Evolutionary conservation across 2,329 filamentous ascomycete species (phyloP).

Genomic region (Calonectria pseudoreteaudii): DNA sequence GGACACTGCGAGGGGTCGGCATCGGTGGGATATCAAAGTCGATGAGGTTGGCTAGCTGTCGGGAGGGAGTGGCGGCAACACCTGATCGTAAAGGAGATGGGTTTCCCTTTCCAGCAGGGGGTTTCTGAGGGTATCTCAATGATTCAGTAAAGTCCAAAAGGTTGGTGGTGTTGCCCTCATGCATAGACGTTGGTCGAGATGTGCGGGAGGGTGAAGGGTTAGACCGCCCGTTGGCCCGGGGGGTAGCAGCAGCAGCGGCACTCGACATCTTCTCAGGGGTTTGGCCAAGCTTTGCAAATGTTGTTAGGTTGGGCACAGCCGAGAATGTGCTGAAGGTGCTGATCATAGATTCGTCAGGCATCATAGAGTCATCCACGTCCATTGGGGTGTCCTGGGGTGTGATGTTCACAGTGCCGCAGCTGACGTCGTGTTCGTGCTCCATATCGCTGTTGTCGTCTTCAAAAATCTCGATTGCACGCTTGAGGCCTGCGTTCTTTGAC

Average conservation of each 20-base stretch:
- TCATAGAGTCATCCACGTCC: slow-evolving; percentile 53
- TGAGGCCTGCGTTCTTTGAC: slow-evolving; percentile 66
- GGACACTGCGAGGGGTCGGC: slow-evolving; percentile 91
- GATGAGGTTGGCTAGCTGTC: slow-evolving; percentile 75
- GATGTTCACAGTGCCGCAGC: slow-evolving; percentile 42
- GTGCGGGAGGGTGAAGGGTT: slow-evolving; percentile 51
- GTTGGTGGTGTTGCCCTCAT: slow-evolving; percentile 75
- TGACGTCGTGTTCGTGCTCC: slow-evolving; percentile 44
- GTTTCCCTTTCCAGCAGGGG: slow-evolving; percentile 57
- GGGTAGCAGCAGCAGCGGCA: slow-evolving; percentile 52
- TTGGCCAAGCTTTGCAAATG: slow-evolving; percentile 79
- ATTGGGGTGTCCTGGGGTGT: slow-evolving; percentile 36
- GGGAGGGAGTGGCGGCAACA: slow-evolving; percentile 59
- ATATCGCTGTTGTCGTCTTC: slow-evolving; percentile 61
- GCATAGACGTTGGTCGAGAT: slow-evolving; percentile 47
- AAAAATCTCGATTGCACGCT: slow-evolving; percentile 71
- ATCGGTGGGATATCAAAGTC: slow-evolving; percentile 88
- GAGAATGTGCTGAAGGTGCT: slow-evolving; percentile 93
- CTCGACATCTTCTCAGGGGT: slow-evolving; percentile 67
- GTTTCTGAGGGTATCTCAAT: slow-evolving; percentile 60
- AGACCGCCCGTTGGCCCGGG: slow-evolving; percentile 47
- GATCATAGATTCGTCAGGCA: slow-evolving; percentile 77
- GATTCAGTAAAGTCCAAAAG: slow-evolving; percentile 92
- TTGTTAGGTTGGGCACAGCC: slow-evolving; percentile 87
- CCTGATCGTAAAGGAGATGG: slow-evolving; percentile 48